Base-by-base conservation (phyloP, 805 yeast species). In the Grigorovia yakushimaensis region DNA sequence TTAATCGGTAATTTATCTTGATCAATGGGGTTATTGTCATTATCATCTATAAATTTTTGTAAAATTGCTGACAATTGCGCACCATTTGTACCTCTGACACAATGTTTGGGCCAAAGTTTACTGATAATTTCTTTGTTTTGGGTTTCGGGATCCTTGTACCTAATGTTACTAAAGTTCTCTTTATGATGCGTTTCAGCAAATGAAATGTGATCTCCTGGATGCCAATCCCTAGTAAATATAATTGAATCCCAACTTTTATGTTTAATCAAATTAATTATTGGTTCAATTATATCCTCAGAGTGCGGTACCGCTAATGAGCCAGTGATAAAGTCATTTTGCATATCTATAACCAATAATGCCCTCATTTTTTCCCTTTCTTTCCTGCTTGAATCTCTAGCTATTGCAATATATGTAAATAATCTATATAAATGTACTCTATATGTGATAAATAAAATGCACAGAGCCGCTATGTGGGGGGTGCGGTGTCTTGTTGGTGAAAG, bases 171-270 rank as follows among this genome's bases (percentile, higher is more conserved):
- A 15, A 27, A 27, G 13, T 3, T 15, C 3, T 10, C 33, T 38
- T 51, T 43, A 10, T 47, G 60, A 57, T 88, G 88, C 42, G 73
- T 75, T 0, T 82, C 73, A 0, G 97, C 95, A 71, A 89, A 89
- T 7, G 96, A 88, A 0, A 75, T 72, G 61, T 89, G 98, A 55
- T 77, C 71, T 11, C 52, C 38, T 0, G 96, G 94, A 62, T 89
- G 98, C 93, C 95, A 87, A 60, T 89, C 98, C 59, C 82, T 79
- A 2, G 95, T 82, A 37, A 86, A 81, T 0, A 84, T 76, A 1
- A 87, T 70, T 6, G 79, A 66, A 41, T 72, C 69, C 91, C 93
- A 88, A 4, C 71, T 60, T 37, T 21, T 61, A 52, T 66, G 59
- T 24, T 71, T 61, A 9, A 79, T 54, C 39, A 87, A 64, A 1